Evolutionary conservation across 441 rosid genomes (phyloP).

Genomic region (Sinapis alba): DNA sequence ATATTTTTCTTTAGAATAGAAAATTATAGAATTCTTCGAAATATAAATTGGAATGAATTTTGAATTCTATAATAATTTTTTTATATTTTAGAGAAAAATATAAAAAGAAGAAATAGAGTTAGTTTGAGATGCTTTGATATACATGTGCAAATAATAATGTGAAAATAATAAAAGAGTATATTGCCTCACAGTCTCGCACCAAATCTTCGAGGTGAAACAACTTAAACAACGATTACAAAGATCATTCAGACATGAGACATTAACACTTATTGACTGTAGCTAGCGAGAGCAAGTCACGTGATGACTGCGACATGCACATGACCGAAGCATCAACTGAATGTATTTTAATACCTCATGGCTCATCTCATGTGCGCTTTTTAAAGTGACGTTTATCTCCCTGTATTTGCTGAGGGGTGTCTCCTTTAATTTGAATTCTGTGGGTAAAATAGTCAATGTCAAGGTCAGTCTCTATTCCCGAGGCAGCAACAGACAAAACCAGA

Average conservation of each 20-base stretch:
- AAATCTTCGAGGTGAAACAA: too few species aligned
- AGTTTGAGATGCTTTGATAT: too few species aligned
- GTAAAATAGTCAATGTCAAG: neutral
- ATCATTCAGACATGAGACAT: neutral
- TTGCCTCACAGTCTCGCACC: too few species aligned
- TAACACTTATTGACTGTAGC: too few species aligned
- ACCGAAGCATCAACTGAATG: neutral
- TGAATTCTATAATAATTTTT: too few species aligned
- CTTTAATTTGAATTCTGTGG: conserved; percentile 22
- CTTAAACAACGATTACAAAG: neutral
- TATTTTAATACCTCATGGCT: neutral
- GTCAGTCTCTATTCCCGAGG: conserved; percentile 17
- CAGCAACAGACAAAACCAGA: conserved; percentile 3
- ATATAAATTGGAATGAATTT: too few species aligned
- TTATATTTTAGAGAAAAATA: too few species aligned
- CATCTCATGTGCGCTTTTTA: neutral
- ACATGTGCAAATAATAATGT: too few species aligned
- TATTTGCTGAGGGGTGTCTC: neutral
- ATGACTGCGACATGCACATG: conserved; percentile 30
- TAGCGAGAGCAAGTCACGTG: conserved; percentile 13
- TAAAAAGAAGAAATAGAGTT: too few species aligned
- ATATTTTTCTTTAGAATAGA: too few species aligned
- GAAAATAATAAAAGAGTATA: too few species aligned
- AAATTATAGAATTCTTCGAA: too few species aligned
- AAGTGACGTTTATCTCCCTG: conserved; percentile 13